Base-by-base conservation (phyloP, 2,329 filamentous ascomycete species). In the Penicillium hordei region DNA sequence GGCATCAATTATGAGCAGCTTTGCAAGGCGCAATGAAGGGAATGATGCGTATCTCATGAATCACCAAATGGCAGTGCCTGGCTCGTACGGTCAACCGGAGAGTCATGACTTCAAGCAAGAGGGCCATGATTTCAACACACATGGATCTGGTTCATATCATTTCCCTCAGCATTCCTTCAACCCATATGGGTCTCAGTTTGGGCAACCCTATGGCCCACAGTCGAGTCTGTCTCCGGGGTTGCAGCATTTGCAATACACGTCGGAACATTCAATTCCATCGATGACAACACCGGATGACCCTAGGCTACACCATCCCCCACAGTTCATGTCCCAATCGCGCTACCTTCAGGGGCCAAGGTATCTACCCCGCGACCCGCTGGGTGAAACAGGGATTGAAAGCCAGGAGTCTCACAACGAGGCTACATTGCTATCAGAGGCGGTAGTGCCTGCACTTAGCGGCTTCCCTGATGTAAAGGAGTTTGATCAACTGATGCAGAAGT, bases 401-500 rank as follows among this genome's bases (percentile, higher is more conserved):
- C 78, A 80, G 64, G 75, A 77, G 38, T 79, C 77, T 39, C 66
- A 68, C 38, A 78, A 79, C 57, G 74, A 78, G 60, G 66, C 68
- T 19, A 74, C 72, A 3, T 77, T 76, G 75, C 63, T 75, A 15
- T 80, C 78, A 19, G 78, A 80, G 59, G 74, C 77, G 19, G 71
- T 80, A 23, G 60, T 75, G 15, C 78, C 78, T 17, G 67, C 75
- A 0, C 55, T 78, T 10, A 75, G 77, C 43, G 78, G 78, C 1
- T 80, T 79, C 59, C 78, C 78, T 1, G 72, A 76, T 64, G 77
- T 78, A 19, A 70, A 72, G 39, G 77, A 78, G 42, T 81, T 80
- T 60, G 77, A 81, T 61, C 70, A 73, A 48, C 60, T 80, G 52
- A 77, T 80, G 72, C 74, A 74, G 59, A 75, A 74, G 78, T 80